A percentile compares a stretch with the other conserved stretches of the same genome.
Evolutionary conservation across 2,329 filamentous ascomycete species (phyloP).

Genomic region (Pseudofabraea citricarpa): DNA sequence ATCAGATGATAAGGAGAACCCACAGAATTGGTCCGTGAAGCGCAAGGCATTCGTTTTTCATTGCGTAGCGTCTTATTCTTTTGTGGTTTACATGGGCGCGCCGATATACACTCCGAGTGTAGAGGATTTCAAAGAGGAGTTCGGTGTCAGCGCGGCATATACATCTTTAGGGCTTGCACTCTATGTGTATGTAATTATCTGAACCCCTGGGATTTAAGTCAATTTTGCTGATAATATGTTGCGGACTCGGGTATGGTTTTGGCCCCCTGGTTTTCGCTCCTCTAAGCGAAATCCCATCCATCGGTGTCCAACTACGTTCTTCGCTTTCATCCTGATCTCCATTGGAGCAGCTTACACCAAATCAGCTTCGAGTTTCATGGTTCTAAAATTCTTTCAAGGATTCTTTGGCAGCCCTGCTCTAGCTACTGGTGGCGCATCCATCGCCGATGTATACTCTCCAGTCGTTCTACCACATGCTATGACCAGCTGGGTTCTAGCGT

Average conservation of each 20-base stretch:
- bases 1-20: slow-evolving; percentile 30
- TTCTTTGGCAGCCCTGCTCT: slow-evolving; percentile 60
- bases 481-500: neutral
- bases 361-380: slow-evolving; percentile 42
- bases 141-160: slow-evolving; percentile 44
- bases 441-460: slow-evolving; percentile 17
- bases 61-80: slow-evolving; percentile 40
- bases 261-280: slow-evolving; percentile 62
- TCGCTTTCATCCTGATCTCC: neutral
- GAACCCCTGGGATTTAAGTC: too few species aligned
- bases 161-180: slow-evolving; percentile 53
- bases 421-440: slow-evolving; percentile 45
- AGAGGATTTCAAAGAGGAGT: slow-evolving; percentile 31
- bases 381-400: slow-evolving; percentile 56
- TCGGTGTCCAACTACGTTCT: neutral
- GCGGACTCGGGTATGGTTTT: slow-evolving; percentile 37
- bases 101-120: slow-evolving; percentile 38
- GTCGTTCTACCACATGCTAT: neutral
- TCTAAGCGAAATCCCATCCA: slow-evolving; percentile 41
- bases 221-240: too few species aligned
- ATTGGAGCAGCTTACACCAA: neutral
- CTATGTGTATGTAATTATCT: slow-evolving; percentile 58
- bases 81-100: slow-evolving; percentile 47
- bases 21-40: slow-evolving; percentile 43
- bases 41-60: slow-evolving; percentile 37